Evolutionary conservation across 2,329 filamentous ascomycete genomes (phyloP).

Genomic region (Colletotrichum agaves): DNA sequence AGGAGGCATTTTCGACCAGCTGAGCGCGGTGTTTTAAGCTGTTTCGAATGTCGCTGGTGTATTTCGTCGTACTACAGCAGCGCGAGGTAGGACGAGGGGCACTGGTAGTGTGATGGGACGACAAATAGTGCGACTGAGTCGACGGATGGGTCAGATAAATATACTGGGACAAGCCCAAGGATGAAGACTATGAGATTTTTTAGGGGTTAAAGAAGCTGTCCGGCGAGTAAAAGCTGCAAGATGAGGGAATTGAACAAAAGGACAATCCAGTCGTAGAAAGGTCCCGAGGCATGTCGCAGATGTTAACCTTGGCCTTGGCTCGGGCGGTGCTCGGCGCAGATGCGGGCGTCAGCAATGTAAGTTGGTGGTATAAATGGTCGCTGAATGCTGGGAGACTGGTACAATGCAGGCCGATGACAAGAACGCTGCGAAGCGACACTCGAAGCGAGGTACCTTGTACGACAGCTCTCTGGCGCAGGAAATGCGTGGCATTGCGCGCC

Average conservation of each 20-base stretch:
- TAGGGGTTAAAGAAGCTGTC: conserved; percentile 12
- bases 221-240: neutral
- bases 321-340: conserved; percentile 31
- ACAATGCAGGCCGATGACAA: neutral
- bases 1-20: conserved; percentile 27
- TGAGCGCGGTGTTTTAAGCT: neutral
- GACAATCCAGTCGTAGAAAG: conserved; percentile 20
- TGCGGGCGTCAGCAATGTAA: conserved; percentile 29
- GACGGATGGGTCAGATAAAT: neutral
- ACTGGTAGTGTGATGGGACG: neutral
- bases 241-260: conserved; percentile 5
- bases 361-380: conserved; percentile 5
- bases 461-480: neutral
- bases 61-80: conserved; percentile 10
- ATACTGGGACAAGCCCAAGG: conserved; percentile 3
- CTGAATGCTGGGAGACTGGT: neutral
- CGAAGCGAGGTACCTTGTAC: neutral
- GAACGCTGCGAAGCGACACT: neutral
- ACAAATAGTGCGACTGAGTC: neutral
- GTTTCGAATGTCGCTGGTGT: neutral
- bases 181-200: conserved; percentile 14
- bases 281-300: conserved; percentile 6
- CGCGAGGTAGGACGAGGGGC: conserved; percentile 15
- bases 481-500: neutral
- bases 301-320: conserved; percentile 26